Percentiles rank a stretch among this genome's conserved stretches.
Conservation (phyloP, 495 filamentous ascomycete species). For the Aspergillus affinis region DNA sequence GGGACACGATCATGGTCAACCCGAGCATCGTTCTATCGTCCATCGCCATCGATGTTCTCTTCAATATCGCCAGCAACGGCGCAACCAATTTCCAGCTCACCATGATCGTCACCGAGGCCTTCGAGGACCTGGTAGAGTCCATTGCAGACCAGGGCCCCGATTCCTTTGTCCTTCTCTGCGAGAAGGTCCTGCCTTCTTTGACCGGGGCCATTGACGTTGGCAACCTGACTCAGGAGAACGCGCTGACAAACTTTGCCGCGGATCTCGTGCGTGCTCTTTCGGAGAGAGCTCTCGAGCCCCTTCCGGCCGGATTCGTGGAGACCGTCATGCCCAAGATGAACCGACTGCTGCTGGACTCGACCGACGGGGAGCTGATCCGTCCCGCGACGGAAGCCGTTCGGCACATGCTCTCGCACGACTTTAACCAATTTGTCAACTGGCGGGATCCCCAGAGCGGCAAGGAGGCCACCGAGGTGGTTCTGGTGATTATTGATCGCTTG, state of each 20-base stretch:
- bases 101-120: constrained; percentile 80
- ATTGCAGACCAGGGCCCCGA: constrained; percentile 64
- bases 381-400: constrained; percentile 84
- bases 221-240: constrained; percentile 76
- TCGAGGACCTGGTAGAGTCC: constrained; percentile 77
- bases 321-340: constrained; percentile 84
- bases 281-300: constrained; percentile 75
- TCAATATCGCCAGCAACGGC: constrained; percentile 83
- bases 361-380: constrained; percentile 82
- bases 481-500: constrained; percentile 92
- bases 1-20: constrained; percentile 78
- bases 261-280: constrained; percentile 80
- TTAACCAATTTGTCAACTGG: constrained; percentile 82
- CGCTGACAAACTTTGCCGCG: constrained; percentile 78
- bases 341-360: constrained; percentile 71
- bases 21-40: constrained; percentile 68
- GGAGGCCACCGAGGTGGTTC: constrained; percentile 81
- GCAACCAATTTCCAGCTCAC: constrained; percentile 84
- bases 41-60: constrained; percentile 77
- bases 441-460: constrained; percentile 68
- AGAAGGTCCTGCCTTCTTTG: constrained; percentile 82
- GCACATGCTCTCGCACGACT: constrained; percentile 82
- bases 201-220: constrained; percentile 88
- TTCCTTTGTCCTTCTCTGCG: constrained; percentile 75
- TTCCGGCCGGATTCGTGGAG: constrained; percentile 83